Evolutionary conservation across 768 basidiomycete genomes (phyloP), one percentile per base, ranked within the genome.

Genomic region (Xanthoconium stramineum): DNA sequence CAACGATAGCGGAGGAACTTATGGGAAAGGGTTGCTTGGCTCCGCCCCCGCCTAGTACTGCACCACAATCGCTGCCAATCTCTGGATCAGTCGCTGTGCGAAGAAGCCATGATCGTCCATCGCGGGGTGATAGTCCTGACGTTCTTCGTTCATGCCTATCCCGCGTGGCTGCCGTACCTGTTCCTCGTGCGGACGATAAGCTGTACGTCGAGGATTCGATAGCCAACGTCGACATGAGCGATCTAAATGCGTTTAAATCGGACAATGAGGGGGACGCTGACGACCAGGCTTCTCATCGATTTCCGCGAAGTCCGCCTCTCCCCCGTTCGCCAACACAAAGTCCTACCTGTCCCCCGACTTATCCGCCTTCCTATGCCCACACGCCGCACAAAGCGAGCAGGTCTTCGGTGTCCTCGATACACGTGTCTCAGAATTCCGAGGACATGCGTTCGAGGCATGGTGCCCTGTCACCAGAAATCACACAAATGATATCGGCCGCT

Each of bases 401-500:
- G 44, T 54, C 69, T 30, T 63, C 64, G 15, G 38, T 52, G 3
- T 36, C 10, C 17, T 57, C 61, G 5, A 14, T 36, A 33, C 57
- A 61, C 56, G 61, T 61, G 53, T 50, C 51, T 14, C 42, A 59
- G 33, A 37, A 44, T 28, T 48, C 53, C 42, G 61, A 61, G 48
- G 57, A 50, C 20, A 15, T 42, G 45, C 33, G 48, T 1, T 42
- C 52, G 39, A 47, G 55, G 43, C 42, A 32, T 37, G 61, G 71
- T 38, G 64, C 72, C 36, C 47, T 57, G 46, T 72, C 71, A 39
- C 77, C 78, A 2, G 77, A 80, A 46, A 70, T 80, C 53, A 57
- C 64, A 7, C 63, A 74, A 8, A 78, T 79, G 20, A 69, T 78
- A 35, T 72, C 74, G 4, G 62, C 60, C 13, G 78, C 75, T 5